phyloP scores from a whole-genome alignment of 768 basidiomycete species.

The Lentinula boryana region DNA sequence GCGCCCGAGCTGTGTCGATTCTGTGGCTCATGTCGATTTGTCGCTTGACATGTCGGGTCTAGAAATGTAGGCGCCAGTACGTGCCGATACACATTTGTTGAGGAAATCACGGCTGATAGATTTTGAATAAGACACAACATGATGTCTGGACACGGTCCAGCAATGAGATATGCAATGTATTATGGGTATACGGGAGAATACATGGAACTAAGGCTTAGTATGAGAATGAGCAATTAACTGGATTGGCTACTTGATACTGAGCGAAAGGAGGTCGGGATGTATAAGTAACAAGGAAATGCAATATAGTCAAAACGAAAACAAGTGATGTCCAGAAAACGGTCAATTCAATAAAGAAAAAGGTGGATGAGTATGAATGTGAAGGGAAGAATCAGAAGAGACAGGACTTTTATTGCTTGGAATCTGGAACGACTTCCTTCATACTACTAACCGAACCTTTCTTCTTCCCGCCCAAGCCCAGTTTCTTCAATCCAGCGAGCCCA shows the following conservation, averaged over 20 bases:
- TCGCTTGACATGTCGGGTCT: too few species aligned
- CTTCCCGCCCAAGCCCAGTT: constrained; percentile 40
- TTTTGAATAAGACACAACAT: neutral
- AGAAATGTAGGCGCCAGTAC: too few species aligned
- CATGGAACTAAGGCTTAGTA: neutral
- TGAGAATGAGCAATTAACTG: neutral
- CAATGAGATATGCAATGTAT: constrained; percentile 4
- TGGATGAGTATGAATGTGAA: neutral
- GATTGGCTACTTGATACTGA: neutral
- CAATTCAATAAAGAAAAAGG: neutral
- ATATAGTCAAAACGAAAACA: neutral
- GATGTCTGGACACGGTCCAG: neutral
- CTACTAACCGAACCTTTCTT: constrained; percentile 49
- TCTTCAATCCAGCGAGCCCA: constrained; percentile 50
- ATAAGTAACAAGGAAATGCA: neutral
- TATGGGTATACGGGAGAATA: constrained; percentile 2
- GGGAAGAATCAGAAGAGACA: neutral
- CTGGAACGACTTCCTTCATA: constrained; percentile 28
- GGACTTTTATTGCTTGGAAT: constrained; percentile 6
- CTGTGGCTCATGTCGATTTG: too few species aligned
- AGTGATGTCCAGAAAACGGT: neutral
- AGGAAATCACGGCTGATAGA: neutral
- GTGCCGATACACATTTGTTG: too few species aligned
- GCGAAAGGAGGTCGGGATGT: neutral
- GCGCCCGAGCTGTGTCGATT: too few species aligned